Conservation (phyloP, 441 rosid species). For the Theobroma grandiflorum region DNA sequence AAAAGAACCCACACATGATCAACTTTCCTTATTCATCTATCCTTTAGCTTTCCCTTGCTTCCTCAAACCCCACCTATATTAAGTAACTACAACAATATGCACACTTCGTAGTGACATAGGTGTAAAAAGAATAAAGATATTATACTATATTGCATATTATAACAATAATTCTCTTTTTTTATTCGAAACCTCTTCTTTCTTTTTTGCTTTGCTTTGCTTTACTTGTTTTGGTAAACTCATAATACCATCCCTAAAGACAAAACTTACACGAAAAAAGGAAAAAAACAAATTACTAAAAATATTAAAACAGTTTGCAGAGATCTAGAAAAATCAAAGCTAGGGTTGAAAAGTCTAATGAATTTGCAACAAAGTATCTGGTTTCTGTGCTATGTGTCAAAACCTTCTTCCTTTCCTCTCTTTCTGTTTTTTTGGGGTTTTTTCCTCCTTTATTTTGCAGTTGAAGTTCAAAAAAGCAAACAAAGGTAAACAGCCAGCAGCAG, state of each 20-base stretch:
- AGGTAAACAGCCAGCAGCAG: background rate
- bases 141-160: background rate
- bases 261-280: constrained; percentile 18
- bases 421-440: background rate
- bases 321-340: background rate
- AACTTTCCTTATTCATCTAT: constrained; percentile 45
- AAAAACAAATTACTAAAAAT: background rate
- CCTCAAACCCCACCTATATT: constrained; percentile 31
- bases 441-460: background rate
- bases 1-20: background rate
- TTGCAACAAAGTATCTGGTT: background rate
- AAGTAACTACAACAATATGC: constrained; percentile 29
- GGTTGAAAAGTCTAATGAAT: background rate
- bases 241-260: constrained; percentile 16
- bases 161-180: background rate
- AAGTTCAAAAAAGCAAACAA: background rate
- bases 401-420: background rate
- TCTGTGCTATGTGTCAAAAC: no score
- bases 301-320: background rate
- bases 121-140: background rate
- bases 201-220: constrained; percentile 34
- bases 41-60: background rate
- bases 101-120: background rate
- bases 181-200: constrained; percentile 22
- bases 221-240: constrained; percentile 47